Evolutionary conservation across 768 basidiomycete genomes (phyloP).

Genomic region (Pleurotus tuber-regium): DNA sequence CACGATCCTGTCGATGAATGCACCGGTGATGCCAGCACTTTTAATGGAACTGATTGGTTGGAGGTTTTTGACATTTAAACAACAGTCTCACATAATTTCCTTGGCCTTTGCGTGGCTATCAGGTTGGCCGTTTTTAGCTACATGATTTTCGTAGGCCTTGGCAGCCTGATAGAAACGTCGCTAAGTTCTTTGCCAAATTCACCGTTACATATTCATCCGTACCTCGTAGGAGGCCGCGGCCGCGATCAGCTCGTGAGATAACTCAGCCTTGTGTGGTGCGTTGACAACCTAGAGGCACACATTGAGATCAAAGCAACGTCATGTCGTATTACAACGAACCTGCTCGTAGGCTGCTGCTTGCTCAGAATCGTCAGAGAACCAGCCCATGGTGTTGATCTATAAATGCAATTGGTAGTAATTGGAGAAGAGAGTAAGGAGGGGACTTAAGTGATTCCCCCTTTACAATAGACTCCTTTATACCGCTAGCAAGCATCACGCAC

Average conservation of each 20-base stretch:
- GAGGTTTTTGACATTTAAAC: neutral
- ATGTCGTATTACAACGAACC: slow-evolving; percentile 16
- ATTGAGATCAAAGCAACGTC: slow-evolving; percentile 24
- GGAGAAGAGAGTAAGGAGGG: neutral
- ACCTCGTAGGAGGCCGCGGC: slow-evolving; percentile 68
- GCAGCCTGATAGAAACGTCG: slow-evolving; percentile 44
- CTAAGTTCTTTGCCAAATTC: no score
- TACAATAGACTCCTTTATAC: no score
- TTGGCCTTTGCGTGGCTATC: slow-evolving; percentile 50
- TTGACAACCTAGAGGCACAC: slow-evolving; percentile 42
- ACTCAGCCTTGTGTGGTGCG: slow-evolving; percentile 51
- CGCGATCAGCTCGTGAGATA: slow-evolving; percentile 68
- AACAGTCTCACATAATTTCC: slow-evolving; percentile 41
- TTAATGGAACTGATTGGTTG: neutral
- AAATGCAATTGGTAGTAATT: slow-evolving; percentile 12
- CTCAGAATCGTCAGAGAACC: slow-evolving; percentile 38
- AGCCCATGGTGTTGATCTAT: slow-evolving; percentile 33
- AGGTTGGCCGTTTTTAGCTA: slow-evolving; percentile 44
- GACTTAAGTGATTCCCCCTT: no score
- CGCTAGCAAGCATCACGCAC: no score
- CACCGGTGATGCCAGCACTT: slow-evolving; percentile 54
- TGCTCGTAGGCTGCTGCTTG: slow-evolving; percentile 34
- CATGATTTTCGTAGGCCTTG: slow-evolving; percentile 62
- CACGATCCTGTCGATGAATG: slow-evolving; percentile 47
- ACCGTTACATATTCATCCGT: no score